Evolutionary conservation across 352 stramenopile genomes (phyloP).

Genomic region (Pythium volutum): DNA sequence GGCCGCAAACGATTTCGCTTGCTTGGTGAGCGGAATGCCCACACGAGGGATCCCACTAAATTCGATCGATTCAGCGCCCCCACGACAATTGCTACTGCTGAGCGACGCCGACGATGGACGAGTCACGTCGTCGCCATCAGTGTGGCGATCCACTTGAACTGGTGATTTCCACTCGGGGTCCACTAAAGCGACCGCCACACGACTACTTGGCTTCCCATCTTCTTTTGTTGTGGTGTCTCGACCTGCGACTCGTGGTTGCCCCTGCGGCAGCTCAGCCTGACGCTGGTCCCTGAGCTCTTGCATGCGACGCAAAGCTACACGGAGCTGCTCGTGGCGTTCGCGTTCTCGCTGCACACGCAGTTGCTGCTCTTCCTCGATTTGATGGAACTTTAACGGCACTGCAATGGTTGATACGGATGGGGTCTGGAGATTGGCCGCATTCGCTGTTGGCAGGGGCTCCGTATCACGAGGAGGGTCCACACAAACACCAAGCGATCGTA

Average conservation of each 20-base stretch:
- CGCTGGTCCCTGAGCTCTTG: slow-evolving; percentile 37
- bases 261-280: background rate
- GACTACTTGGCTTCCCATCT: background rate
- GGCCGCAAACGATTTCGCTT: slow-evolving; percentile 41
- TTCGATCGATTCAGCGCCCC: background rate
- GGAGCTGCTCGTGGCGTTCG: slow-evolving; percentile 41
- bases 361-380: slow-evolving; percentile 22
- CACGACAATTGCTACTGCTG: background rate
- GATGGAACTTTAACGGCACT: background rate
- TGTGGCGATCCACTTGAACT: slow-evolving; percentile 21
- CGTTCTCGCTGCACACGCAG: slow-evolving; percentile 27
- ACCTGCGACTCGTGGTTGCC: background rate
- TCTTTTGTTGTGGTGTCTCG: background rate
- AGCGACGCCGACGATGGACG: slow-evolving; percentile 8
- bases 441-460: background rate
- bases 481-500: slow-evolving; percentile 22
- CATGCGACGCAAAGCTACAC: slow-evolving; percentile 38
- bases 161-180: slow-evolving; percentile 39
- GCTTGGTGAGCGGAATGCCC: slow-evolving; percentile 43
- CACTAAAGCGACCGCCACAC: background rate
- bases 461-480: background rate
- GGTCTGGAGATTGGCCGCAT: background rate
- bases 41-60: slow-evolving; percentile 40
- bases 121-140: background rate
- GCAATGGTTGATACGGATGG: background rate